These are phyloP conservation scores for Wickerhamiella infanticola DNA, from an alignment of 1,139 yeast genomes.

Conservation along the genomic window DNA sequence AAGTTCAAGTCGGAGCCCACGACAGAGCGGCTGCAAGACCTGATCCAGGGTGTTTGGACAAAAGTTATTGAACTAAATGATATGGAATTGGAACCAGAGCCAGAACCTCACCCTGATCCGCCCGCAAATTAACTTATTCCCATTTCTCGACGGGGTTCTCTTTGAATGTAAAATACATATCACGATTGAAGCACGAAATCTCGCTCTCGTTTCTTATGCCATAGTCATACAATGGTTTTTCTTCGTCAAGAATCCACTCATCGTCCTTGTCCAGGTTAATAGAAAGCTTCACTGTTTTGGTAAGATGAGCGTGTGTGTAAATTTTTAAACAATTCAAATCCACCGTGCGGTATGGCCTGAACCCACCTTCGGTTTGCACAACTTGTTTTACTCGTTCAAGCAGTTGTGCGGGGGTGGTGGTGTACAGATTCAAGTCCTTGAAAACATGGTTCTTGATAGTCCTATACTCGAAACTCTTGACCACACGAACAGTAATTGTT, in stretches of 20 bases:
- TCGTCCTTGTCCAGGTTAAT: slow-evolving; percentile 76
- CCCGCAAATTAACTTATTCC: slow-evolving; percentile 26
- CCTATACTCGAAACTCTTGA: slow-evolving; percentile 85
- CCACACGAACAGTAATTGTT: slow-evolving; percentile 65
- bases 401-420: slow-evolving; percentile 50
- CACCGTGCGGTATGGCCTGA: slow-evolving; percentile 74
- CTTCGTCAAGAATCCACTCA: slow-evolving; percentile 40
- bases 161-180: slow-evolving; percentile 52
- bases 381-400: slow-evolving; percentile 27
- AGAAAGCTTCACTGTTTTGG: slow-evolving; percentile 84
- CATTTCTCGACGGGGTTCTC: slow-evolving; percentile 83
- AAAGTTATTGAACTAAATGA: background rate
- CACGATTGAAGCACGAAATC: slow-evolving; percentile 55
- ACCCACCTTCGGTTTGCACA: slow-evolving; percentile 50
- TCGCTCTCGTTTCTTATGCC: slow-evolving; percentile 75
- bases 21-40: background rate
- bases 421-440: slow-evolving; percentile 54
- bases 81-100: background rate
- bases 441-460: slow-evolving; percentile 72
- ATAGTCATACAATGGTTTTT: slow-evolving; percentile 40
- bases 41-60: background rate
- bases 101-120: background rate
- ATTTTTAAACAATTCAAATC: slow-evolving; percentile 63
- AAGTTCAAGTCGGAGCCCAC: background rate
- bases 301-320: slow-evolving; percentile 88